phyloP scores from a whole-genome alignment of 1,139 yeast species.

The Pneumocystis jirovecii region DNA sequence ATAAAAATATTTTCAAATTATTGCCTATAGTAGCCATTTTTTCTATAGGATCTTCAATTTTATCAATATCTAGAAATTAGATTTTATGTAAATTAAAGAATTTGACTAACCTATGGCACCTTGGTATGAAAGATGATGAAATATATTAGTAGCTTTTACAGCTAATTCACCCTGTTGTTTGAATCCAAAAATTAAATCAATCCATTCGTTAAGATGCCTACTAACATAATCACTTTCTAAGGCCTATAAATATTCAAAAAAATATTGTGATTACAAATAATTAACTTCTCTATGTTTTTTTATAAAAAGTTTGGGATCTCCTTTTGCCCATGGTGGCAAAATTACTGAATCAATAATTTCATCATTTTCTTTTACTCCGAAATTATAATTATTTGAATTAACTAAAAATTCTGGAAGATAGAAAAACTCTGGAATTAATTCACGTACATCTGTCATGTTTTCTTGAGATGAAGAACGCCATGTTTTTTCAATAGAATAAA shows the following conservation, averaged over 20 bases:
- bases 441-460: slow-evolving; percentile 74
- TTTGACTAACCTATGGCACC: slow-evolving; percentile 40
- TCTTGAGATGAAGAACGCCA: slow-evolving; percentile 69
- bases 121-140: slow-evolving; percentile 65
- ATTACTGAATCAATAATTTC: slow-evolving; percentile 39
- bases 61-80: slow-evolving; percentile 37
- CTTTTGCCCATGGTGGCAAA: slow-evolving; percentile 71
- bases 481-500: slow-evolving; percentile 54
- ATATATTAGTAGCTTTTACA: slow-evolving; percentile 50
- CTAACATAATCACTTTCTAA: slow-evolving; percentile 70
- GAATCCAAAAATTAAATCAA: slow-evolving; percentile 64
- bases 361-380: slow-evolving; percentile 48
- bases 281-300: slow-evolving; percentile 51
- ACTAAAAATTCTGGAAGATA: slow-evolving; percentile 60
- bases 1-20: background rate
- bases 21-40: slow-evolving; percentile 49
- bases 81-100: background rate
- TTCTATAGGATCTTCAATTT: slow-evolving; percentile 55
- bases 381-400: slow-evolving; percentile 48
- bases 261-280: background rate
- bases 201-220: slow-evolving; percentile 61
- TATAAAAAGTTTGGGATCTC: slow-evolving; percentile 56
- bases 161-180: slow-evolving; percentile 65
- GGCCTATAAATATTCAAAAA: slow-evolving; percentile 20
- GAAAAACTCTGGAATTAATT: slow-evolving; percentile 69